These are phyloP conservation scores for Psidium guajava DNA, from an alignment of 345 rosid genomes.

Conservation along the genomic window DNA sequence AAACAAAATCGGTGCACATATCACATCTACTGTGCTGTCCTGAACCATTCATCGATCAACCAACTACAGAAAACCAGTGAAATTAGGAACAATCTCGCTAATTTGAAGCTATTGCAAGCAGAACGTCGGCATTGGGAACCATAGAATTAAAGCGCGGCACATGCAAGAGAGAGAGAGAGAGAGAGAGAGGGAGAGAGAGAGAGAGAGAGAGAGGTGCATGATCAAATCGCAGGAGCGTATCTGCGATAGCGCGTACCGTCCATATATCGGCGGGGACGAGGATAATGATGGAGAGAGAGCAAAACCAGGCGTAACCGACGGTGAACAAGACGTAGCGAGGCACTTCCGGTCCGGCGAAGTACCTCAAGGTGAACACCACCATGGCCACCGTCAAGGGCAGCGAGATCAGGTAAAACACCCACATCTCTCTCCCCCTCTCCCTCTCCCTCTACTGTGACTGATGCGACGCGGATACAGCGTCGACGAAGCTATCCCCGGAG, in stretches of 20 bases:
- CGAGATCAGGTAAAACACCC: slow-evolving; percentile 98
- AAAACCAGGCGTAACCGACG: slow-evolving; percentile 97
- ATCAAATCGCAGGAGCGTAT: background rate
- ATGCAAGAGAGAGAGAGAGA: background rate
- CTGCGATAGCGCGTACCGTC: slow-evolving; percentile 32
- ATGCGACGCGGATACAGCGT: background rate
- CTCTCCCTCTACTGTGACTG: background rate
- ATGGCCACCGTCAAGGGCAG: slow-evolving; percentile 91
- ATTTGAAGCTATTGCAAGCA: background rate
- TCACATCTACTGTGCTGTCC: background rate
- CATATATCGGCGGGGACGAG: slow-evolving; percentile 98
- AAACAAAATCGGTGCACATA: background rate
- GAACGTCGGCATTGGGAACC: background rate
- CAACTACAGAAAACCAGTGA: background rate
- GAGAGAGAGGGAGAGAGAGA: background rate
- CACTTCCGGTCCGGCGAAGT: slow-evolving; percentile 92
- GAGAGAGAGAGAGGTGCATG: background rate
- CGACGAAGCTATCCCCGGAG: background rate
- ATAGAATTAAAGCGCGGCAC: background rate
- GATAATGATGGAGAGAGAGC: slow-evolving; percentile 90
- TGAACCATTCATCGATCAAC: background rate
- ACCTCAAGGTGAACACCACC: slow-evolving; percentile 65
- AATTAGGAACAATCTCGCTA: background rate
- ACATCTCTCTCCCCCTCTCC: slow-evolving; percentile 38
- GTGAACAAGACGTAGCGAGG: slow-evolving; percentile 89